Evolutionary conservation across 345 rosid genomes (phyloP), one percentile per base, ranked within the genome.

Genomic region (Streptanthus diversifolius): DNA sequence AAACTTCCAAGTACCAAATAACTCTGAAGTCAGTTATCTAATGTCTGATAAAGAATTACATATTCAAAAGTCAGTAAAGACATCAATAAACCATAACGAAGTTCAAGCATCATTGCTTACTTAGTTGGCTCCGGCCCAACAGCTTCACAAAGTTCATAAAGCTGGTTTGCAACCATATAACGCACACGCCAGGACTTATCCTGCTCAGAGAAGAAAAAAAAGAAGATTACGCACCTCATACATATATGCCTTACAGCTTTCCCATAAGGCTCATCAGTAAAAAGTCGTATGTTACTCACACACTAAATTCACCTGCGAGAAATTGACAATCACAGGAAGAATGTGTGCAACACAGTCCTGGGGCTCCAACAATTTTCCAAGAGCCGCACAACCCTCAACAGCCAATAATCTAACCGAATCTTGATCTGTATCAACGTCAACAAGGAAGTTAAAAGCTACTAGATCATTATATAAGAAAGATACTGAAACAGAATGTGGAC

Each of bases 331-430:
- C 63, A 90, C 97, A 8, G 98, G 96, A 33, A 93, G 95, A 77
- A 90, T 83, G 80, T 90, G 93, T 33, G 87, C 79, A 8, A 90
- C 84, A 67, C 98, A 93, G 80, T 93, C 98, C 71, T 87, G 97
- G 53, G 97, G 85, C 48, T 90, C 93, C 89, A 93, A 83, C 86
- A 93, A 76, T 80, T 93, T 93, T 39, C 98, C 98, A 70, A 93
- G 92, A 11, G 97, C 92, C 68, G 96, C 97, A 84, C 98, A 88
- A 49, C 97, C 89, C 85, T 93, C 98, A 43, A 93, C 98, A 15
- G 97, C 97, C 86, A 93, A 79, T 68, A 93, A 74, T 35, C 98
- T 86, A 58, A 93, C 98, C 58, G 98, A 93, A 85, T 93, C 98
- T 77, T 93, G 98, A 78, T 93, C 97, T 93, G 90, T 32, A 74